Evolutionary conservation across 805 yeast genomes (phyloP).

Genomic region (Henningerozyma blattae): DNA sequence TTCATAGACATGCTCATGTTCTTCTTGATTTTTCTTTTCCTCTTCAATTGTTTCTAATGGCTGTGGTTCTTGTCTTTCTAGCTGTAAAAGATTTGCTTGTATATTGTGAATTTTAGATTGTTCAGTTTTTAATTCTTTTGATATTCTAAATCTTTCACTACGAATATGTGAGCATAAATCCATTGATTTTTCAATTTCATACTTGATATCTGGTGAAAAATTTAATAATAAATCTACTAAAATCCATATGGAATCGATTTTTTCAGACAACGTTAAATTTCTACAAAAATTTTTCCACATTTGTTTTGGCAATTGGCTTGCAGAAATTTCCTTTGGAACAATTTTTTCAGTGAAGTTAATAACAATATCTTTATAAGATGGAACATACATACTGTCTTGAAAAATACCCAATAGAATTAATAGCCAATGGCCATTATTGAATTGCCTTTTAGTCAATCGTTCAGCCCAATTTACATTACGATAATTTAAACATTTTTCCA

Average conservation of each 20-base stretch:
- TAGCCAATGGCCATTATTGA: slow-evolving; percentile 81
- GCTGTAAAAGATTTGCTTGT: slow-evolving; percentile 1
- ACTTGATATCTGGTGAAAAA: slow-evolving; percentile 22
- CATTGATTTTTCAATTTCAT: slow-evolving; percentile 21
- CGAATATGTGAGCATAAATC: slow-evolving; percentile 23
- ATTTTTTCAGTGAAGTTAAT: slow-evolving; percentile 41
- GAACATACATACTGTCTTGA: slow-evolving; percentile 21
- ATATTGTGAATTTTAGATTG: slow-evolving; percentile 3
- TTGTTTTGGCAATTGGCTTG: slow-evolving; percentile 24
- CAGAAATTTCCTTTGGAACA: slow-evolving; percentile 29
- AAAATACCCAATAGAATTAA: slow-evolving; percentile 63
- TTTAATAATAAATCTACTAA: slow-evolving; percentile 44
- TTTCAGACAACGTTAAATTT: slow-evolving; percentile 38
- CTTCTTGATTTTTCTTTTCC: slow-evolving; percentile 7
- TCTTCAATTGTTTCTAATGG: slow-evolving; percentile 6
- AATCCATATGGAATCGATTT: slow-evolving; percentile 47
- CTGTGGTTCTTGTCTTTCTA: slow-evolving; percentile 8
- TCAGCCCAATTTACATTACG: slow-evolving; percentile 67
- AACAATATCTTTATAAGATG: slow-evolving; percentile 25
- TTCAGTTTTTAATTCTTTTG: slow-evolving; percentile 20
- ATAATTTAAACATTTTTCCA: slow-evolving; percentile 36
- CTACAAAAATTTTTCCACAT: slow-evolving; percentile 42
- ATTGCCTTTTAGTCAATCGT: slow-evolving; percentile 58
- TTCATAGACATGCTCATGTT: slow-evolving; percentile 1
- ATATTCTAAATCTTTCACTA: slow-evolving; percentile 23